These are phyloP conservation scores for Fusarium chuoi DNA, from an alignment of 2,329 filamentous ascomycete species.

Conservation along the genomic window DNA sequence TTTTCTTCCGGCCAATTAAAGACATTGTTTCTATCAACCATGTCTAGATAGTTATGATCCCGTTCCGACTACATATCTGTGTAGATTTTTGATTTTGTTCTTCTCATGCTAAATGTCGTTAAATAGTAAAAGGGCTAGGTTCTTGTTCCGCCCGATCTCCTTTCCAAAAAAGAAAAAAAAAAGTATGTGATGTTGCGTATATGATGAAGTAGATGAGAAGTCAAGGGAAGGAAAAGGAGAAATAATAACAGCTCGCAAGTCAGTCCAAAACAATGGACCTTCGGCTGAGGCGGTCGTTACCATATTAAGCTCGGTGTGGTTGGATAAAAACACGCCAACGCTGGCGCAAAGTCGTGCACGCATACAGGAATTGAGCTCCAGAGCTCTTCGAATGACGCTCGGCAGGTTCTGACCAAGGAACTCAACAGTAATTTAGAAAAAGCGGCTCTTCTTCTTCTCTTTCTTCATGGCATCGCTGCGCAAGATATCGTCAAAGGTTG, in stretches of 20 bases:
- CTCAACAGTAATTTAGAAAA: constrained; percentile 46
- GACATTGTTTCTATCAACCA: constrained; percentile 40
- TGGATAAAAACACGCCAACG: constrained; percentile 5
- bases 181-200: constrained; percentile 28
- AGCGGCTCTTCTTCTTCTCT: constrained; percentile 55
- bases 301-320: constrained; percentile 9
- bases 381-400: constrained; percentile 2
- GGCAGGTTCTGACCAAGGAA: background rate
- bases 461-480: constrained; percentile 49
- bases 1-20: constrained; percentile 39
- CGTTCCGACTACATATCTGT: constrained; percentile 39
- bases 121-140: constrained; percentile 28
- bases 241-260: constrained; percentile 11
- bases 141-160: constrained; percentile 27
- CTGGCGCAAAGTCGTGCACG: constrained; percentile 2
- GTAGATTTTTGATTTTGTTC: constrained; percentile 39
- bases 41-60: constrained; percentile 31
- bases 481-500: constrained; percentile 63
- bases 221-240: constrained; percentile 4
- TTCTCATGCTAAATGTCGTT: constrained; percentile 45
- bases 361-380: constrained; percentile 6
- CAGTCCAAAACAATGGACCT: constrained; percentile 14
- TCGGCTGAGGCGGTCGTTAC: background rate
- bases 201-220: constrained; percentile 5
- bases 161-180: constrained; percentile 4